These are phyloP conservation scores for Tricholoma terreum DNA, from an alignment of 768 basidiomycete species.

Conservation along the genomic window DNA sequence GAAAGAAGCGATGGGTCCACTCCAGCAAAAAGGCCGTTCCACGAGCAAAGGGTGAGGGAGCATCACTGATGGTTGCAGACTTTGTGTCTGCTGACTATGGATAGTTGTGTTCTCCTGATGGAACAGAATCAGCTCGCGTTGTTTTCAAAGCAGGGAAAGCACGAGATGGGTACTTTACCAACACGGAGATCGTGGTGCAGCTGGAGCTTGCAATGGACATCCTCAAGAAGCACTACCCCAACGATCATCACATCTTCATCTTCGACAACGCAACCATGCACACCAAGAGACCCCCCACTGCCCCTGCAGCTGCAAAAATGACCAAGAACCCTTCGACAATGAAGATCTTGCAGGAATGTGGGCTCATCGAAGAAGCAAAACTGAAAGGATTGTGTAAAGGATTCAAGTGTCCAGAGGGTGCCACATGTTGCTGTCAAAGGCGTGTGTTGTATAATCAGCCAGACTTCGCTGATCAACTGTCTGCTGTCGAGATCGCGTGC, in stretches of 20 bases:
- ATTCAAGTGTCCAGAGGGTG: too few species aligned
- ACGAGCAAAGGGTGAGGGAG: constrained; percentile 24
- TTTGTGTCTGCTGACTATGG: constrained; percentile 32
- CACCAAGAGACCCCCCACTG: constrained; percentile 12
- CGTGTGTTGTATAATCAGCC: too few species aligned
- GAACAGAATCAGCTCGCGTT: constrained; percentile 11
- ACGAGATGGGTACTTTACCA: constrained; percentile 25
- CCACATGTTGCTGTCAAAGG: too few species aligned
- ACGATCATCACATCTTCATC: constrained; percentile 18
- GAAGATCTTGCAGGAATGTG: neutral
- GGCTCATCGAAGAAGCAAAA: too few species aligned
- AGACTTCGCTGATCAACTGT: neutral
- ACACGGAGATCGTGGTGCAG: constrained; percentile 23
- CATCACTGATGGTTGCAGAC: constrained; percentile 33
- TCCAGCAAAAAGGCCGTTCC: constrained; percentile 2
- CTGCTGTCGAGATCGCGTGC: neutral
- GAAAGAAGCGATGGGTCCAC: constrained; percentile 22
- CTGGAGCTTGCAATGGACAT: constrained; percentile 22
- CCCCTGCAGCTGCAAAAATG: constrained; percentile 5
- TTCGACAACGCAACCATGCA: constrained; percentile 31
- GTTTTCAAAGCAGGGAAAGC: constrained; percentile 24
- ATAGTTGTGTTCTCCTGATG: constrained; percentile 23
- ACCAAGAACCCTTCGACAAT: constrained; percentile 4
- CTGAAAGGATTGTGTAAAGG: too few species aligned
- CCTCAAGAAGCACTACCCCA: constrained; percentile 17